A percentile compares a stretch with the other conserved stretches of the same genome.
Conservation (phyloP, 345 rosid species). For the Anastatica hierochuntica region DNA sequence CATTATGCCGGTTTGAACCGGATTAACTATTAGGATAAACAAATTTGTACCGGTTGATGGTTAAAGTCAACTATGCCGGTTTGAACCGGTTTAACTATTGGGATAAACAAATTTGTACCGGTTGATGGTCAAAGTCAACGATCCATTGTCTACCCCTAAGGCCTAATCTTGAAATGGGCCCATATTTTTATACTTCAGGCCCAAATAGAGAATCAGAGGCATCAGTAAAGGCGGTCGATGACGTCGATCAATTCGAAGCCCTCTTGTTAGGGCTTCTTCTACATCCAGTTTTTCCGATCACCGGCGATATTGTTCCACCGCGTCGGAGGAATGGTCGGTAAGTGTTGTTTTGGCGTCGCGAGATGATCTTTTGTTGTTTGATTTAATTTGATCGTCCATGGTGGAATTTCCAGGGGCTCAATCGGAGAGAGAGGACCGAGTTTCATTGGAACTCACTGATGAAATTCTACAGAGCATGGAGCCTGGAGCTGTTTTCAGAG, state of each 20-base stretch:
- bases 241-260: neutral
- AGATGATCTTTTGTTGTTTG: neutral
- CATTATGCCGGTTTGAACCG: too few relatives aligned
- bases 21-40: too few relatives aligned
- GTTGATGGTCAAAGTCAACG: too few relatives aligned
- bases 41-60: too few relatives aligned
- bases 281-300: neutral
- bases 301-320: slow-evolving; percentile 2
- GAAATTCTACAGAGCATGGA: slow-evolving; percentile 93
- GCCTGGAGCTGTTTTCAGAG: slow-evolving; percentile 73
- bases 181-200: neutral
- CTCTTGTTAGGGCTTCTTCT: neutral
- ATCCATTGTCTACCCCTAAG: too few relatives aligned
- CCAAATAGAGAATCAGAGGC: neutral
- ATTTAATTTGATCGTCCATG: neutral
- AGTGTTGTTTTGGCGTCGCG: neutral
- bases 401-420: slow-evolving; percentile 23
- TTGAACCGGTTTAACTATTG: too few relatives aligned
- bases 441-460: slow-evolving; percentile 68
- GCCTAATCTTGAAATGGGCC: neutral
- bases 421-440: slow-evolving; percentile 58
- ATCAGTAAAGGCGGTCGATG: slow-evolving; percentile 8
- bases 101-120: too few relatives aligned
- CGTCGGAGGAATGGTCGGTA: slow-evolving; percentile 31
- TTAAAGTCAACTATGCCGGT: too few relatives aligned